These are phyloP conservation scores for Apiospora rasikravindrae DNA, from an alignment of 2,329 filamentous ascomycete genomes.

Conservation along the genomic window DNA sequence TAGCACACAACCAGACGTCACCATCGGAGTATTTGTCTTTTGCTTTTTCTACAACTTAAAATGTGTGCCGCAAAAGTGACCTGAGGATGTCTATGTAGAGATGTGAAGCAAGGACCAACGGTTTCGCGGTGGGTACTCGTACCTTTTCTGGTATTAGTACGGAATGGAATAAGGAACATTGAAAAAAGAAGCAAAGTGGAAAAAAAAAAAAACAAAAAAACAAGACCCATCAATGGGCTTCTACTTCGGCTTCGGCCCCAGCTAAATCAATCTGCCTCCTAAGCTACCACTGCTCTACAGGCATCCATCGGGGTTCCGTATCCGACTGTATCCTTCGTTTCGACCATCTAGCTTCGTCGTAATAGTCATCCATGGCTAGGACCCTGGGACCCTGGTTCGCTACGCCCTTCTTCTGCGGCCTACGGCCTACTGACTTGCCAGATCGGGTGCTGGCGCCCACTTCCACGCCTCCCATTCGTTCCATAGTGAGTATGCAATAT, in stretches of 20 bases:
- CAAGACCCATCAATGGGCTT: not conserved
- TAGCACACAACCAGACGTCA: not conserved
- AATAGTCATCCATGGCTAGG: not conserved
- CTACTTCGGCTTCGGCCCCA: slow-evolving; percentile 3
- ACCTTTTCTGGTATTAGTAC: not conserved
- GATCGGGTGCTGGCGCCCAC: slow-evolving; percentile 1
- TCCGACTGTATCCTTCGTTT: not conserved
- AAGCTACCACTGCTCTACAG: not conserved
- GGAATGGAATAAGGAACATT: not conserved
- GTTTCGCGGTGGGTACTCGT: not conserved
- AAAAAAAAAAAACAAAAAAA: not conserved
- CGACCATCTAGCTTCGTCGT: slow-evolving; percentile 6
- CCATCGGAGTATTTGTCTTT: not conserved
- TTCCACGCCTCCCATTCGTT: not conserved
- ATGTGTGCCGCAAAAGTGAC: no score
- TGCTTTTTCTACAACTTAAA: not conserved
- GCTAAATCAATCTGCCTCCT: not conserved
- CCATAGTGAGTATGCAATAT: not conserved
- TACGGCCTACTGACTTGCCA: slow-evolving; percentile 1
- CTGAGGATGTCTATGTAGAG: not conserved
- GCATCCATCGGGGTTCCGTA: slow-evolving; percentile 8
- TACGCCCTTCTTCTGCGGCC: not conserved
- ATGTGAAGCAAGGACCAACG: not conserved
- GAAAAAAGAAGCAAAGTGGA: not conserved
- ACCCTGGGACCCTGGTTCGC: not conserved